Conservation (phyloP, 768 basidiomycete species). For the Pilatotrama ljubarskyi region DNA sequence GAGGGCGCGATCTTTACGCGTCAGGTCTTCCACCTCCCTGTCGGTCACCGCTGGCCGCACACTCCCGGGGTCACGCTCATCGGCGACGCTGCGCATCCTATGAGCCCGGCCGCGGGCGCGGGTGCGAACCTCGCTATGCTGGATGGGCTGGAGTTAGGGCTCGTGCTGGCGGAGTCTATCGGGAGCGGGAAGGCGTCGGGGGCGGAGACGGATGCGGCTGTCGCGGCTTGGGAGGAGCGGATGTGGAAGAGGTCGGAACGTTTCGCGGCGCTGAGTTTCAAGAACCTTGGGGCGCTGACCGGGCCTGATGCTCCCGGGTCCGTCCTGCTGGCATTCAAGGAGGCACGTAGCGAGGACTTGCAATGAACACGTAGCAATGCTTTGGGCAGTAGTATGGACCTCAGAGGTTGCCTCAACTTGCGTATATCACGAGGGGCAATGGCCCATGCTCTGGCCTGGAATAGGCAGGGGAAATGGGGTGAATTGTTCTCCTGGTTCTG, state of each 20-base stretch:
- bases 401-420: too few species aligned
- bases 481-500: too few species aligned
- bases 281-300: constrained; percentile 15
- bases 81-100: constrained; percentile 39
- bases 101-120: constrained; percentile 40
- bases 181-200: not conserved
- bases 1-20: constrained; percentile 15
- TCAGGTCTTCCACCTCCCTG: constrained; percentile 19
- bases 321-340: too few species aligned
- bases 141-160: constrained; percentile 26
- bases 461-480: too few species aligned
- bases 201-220: constrained; percentile 4
- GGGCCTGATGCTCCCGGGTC: too few species aligned
- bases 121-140: constrained; percentile 39
- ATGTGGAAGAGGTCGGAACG: not conserved
- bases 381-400: too few species aligned
- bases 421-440: too few species aligned
- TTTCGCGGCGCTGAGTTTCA: constrained; percentile 2
- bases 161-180: constrained; percentile 9
- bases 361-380: too few species aligned
- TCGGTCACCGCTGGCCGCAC: constrained; percentile 17
- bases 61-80: constrained; percentile 7
- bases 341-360: too few species aligned
- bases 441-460: too few species aligned
- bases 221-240: constrained; percentile 5